These are phyloP conservation scores for Anthracocystis panici-leucophaei DNA, from an alignment of 1,284 basidiomycete genomes.

Conservation along the genomic window DNA sequence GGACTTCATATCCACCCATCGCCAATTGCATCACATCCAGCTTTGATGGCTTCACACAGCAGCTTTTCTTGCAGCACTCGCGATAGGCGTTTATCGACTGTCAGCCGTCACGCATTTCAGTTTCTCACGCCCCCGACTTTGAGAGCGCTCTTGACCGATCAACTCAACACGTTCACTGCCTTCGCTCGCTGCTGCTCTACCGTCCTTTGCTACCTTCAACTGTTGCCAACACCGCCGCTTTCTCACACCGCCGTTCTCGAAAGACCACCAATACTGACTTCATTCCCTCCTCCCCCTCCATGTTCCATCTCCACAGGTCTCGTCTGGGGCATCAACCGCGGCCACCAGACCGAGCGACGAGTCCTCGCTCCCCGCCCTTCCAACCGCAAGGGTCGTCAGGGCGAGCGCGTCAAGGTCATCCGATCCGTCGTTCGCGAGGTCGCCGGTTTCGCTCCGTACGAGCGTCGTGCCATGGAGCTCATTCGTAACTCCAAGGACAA, in stretches of 20 bases:
- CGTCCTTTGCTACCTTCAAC: neutral
- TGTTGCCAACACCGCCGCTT: neutral
- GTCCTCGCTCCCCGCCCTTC: conserved; percentile 83
- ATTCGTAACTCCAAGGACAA: conserved; percentile 94
- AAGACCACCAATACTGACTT: conserved; percentile 15
- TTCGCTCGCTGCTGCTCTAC: neutral
- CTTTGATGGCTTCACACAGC: neutral
- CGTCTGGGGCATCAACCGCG: conserved; percentile 90
- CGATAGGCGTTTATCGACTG: neutral
- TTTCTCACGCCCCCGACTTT: too few species aligned
- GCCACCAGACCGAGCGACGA: conserved; percentile 90
- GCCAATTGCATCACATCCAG: neutral
- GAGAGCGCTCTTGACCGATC: neutral
- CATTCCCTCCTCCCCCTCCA: neutral
- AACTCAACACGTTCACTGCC: neutral
- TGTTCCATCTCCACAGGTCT: conserved; percentile 75
- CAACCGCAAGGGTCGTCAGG: conserved; percentile 88
- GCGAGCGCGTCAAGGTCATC: conserved; percentile 73
- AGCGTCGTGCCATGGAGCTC: conserved; percentile 98
- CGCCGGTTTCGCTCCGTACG: conserved; percentile 97
- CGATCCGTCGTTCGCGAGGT: conserved; percentile 68
- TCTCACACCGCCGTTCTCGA: neutral
- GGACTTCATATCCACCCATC: too few species aligned
- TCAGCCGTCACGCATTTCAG: neutral
- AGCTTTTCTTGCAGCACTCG: neutral